Evolutionary conservation across 495 filamentous ascomycete species (phyloP), one percentile per base, ranked within the genome.

Genomic region (Astrothelium subdiscretum): DNA sequence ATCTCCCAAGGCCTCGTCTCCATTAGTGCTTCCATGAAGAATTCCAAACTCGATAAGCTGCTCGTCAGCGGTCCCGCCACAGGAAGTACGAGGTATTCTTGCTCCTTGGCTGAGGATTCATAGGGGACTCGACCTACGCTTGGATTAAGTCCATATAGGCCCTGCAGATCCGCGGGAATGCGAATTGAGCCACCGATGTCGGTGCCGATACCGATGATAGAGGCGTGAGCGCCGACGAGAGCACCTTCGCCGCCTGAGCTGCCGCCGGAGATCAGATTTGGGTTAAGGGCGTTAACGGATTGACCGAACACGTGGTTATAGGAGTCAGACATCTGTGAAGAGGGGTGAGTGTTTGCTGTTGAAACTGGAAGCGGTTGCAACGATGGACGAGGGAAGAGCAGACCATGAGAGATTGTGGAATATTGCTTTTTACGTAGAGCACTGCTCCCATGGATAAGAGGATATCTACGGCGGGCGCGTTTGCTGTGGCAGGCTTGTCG

Each of bases 261-360:
- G 4, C 86, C 87, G n/a, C 62, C 62, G 20, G 62, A 59, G 27
- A 59, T 63, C 22, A 63, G 42, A 42, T 59, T 51, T n/a, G 12
- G 24, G 24, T 63, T 40, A 12, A 59, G 69, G 0, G 86, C 86
- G 69, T 91, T 89, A n/a, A 84, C 70, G 0, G 81, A 83, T 8
- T 81, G 75, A 6, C 86, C 86, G 60, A 87, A 82, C 26, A 89
- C 70, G 66, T 88, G 86, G 68, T 87, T 88, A 26, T 58, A 40
- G 31, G 60, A 51, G n/a, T 70, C 68, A 22, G 57, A 35, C 65
- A 35, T 57, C 29, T 64, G 35, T 2, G 57, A 27, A 43, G 20
- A 65, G 32, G 24, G 35, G 38, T 26, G 31, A 58, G 40, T 40
- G 24, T 27, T 57, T 42, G 11, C 5, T 2, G 27, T 4, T 15